phyloP scores from a whole-genome alignment of 2,329 filamentous ascomycete genomes.

The Ceratocystis cubensis region DNA sequence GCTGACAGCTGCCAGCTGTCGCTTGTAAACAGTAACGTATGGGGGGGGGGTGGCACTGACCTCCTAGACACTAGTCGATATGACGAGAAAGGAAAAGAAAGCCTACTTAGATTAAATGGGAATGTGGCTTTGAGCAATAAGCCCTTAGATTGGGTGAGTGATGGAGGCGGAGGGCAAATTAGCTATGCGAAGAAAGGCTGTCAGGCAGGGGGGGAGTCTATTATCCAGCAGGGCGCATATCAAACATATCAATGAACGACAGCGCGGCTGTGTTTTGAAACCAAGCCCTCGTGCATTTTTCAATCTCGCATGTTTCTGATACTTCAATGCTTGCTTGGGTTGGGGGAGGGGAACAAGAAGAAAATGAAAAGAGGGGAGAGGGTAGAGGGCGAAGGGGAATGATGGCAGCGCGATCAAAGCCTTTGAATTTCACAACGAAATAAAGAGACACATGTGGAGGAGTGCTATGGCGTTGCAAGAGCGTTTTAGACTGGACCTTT shows the following conservation, averaged over 20 bases:
- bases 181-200: not conserved
- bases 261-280: not conserved
- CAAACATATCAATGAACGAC: slow-evolving; percentile 6
- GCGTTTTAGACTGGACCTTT: not conserved
- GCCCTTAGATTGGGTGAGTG: not conserved
- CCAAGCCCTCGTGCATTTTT: not conserved
- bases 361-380: not conserved
- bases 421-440: not conserved
- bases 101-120: too few species aligned
- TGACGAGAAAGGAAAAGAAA: not conserved
- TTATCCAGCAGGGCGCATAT: not conserved
- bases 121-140: too few species aligned
- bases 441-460: not conserved
- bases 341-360: not conserved
- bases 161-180: not conserved
- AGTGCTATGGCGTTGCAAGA: not conserved
- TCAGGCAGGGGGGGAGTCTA: not conserved
- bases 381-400: not conserved
- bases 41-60: not conserved
- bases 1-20: not conserved
- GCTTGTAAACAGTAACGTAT: not conserved
- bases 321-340: not conserved
- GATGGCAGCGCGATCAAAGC: not conserved
- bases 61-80: not conserved
- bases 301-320: not conserved